phyloP scores from a whole-genome alignment of 2,329 filamentous ascomycete genomes.

The Epichloe amarillans region DNA sequence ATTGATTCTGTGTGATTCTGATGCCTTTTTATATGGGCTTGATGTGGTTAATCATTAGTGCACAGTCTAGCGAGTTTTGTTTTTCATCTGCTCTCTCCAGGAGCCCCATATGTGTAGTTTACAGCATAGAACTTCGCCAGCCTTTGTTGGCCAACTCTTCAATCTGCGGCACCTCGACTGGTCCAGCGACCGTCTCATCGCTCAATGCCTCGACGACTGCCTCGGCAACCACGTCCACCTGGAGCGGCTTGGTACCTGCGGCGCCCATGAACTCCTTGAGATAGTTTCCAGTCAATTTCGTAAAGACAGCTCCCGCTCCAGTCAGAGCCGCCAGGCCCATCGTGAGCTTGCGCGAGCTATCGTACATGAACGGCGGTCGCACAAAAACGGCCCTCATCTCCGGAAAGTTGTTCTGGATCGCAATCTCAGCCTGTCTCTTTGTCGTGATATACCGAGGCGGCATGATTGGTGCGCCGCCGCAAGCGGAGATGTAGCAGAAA shows the following conservation, averaged over 20 bases:
- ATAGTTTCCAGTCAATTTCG: conserved; percentile 61
- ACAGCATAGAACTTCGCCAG: conserved; percentile 89
- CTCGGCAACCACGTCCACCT: conserved; percentile 76
- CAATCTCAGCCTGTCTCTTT: conserved; percentile 78
- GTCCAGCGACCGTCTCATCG: conserved; percentile 59
- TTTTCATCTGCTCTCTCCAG: conserved; percentile 1
- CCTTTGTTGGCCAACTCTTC: conserved; percentile 67
- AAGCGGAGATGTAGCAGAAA: conserved; percentile 83
- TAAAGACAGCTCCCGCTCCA: conserved; percentile 61
- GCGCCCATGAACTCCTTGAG: conserved; percentile 68
- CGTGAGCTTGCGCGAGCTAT: conserved; percentile 67
- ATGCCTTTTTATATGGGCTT: neutral
- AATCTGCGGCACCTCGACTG: conserved; percentile 66
- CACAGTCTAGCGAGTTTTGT: conserved; percentile 20
- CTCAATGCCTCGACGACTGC: conserved; percentile 78
- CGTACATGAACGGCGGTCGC: conserved; percentile 80
- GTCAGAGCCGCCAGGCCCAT: conserved; percentile 71
- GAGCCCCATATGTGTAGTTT: conserved; percentile 14
- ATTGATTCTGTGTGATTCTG: neutral
- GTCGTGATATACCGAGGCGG: conserved; percentile 78
- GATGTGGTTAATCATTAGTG: conserved; percentile 4
- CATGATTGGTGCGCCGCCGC: conserved; percentile 71
- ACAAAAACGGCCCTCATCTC: conserved; percentile 69
- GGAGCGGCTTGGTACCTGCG: conserved; percentile 72
- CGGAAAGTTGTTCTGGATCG: conserved; percentile 60